Percentiles rank a stretch among this genome's conserved stretches.
Conservation (phyloP, 2,329 filamentous ascomycete genomes). For the Zymoseptoria crescenta region DNA sequence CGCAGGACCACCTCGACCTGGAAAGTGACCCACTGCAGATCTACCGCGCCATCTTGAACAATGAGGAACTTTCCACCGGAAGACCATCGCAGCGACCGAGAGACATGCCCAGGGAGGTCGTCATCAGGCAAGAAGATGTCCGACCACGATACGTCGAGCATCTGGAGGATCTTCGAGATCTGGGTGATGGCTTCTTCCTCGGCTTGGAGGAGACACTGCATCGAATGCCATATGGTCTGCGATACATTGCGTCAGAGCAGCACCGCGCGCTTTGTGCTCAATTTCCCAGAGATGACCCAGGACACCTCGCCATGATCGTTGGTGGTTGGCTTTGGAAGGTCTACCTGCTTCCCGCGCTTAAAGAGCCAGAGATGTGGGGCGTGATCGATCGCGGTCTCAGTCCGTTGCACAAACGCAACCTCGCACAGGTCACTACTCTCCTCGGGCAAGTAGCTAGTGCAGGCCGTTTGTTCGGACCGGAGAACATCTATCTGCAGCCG, state of each 20-base stretch:
- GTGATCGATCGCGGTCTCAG: slow-evolving; percentile 84
- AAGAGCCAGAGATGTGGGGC: slow-evolving; percentile 86
- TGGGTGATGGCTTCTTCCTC: slow-evolving; percentile 82
- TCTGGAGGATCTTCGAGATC: slow-evolving; percentile 85
- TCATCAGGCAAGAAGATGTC: slow-evolving; percentile 93
- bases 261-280: slow-evolving; percentile 68
- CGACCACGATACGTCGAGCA: slow-evolving; percentile 89
- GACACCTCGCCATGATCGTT: slow-evolving; percentile 71
- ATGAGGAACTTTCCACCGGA: slow-evolving; percentile 90
- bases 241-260: slow-evolving; percentile 79
- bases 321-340: slow-evolving; percentile 90
- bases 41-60: slow-evolving; percentile 90
- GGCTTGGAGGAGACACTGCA: slow-evolving; percentile 75
- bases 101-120: slow-evolving; percentile 82
- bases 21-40: slow-evolving; percentile 98
- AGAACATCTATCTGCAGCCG: slow-evolving; percentile 92
- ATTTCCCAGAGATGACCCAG: slow-evolving; percentile 72
- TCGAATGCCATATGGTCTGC: slow-evolving; percentile 85
- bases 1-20: slow-evolving; percentile 81
- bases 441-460: slow-evolving; percentile 77
- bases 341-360: slow-evolving; percentile 82
- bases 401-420: slow-evolving; percentile 85
- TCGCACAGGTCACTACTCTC: slow-evolving; percentile 85
- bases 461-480: slow-evolving; percentile 84
- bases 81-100: slow-evolving; percentile 70